These are phyloP conservation scores for Trichosporon asahii DNA, from an alignment of 1,284 basidiomycete genomes.

Conservation along the genomic window DNA sequence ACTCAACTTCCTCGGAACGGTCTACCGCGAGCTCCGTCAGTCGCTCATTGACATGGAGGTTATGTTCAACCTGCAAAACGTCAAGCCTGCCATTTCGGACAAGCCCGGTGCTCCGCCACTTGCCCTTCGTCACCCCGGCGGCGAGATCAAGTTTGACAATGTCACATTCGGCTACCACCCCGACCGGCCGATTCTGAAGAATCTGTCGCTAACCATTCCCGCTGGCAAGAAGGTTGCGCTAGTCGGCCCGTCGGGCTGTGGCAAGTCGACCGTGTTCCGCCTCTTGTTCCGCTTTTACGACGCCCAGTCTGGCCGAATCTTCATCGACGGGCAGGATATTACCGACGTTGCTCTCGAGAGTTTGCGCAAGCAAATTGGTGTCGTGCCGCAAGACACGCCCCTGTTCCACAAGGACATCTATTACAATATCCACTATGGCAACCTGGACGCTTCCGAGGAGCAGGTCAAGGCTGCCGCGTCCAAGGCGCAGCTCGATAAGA, in stretches of 20 bases:
- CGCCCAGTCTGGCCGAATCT: conserved; percentile 72
- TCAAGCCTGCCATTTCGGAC: conserved; percentile 68
- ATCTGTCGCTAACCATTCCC: conserved; percentile 87
- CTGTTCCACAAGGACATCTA: conserved; percentile 93
- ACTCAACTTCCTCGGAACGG: conserved; percentile 93
- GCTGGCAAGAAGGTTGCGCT: conserved; percentile 94
- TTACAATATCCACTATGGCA: conserved; percentile 92
- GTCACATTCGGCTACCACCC: conserved; percentile 89
- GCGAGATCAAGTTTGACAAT: conserved; percentile 88
- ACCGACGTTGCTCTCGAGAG: conserved; percentile 68
- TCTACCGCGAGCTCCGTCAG: conserved; percentile 94
- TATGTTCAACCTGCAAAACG: conserved; percentile 83
- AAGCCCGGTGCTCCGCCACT: conserved; percentile 66
- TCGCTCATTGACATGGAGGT: conserved; percentile 96
- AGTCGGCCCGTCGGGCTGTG: conserved; percentile 93
- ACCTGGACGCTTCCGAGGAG: conserved; percentile 80
- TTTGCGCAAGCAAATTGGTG: conserved; percentile 74
- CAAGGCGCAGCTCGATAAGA: conserved; percentile 82
- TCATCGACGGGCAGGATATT: conserved; percentile 75
- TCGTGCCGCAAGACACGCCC: conserved; percentile 97
- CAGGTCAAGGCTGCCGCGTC: conserved; percentile 78
- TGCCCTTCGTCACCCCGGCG: conserved; percentile 60
- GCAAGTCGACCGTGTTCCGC: conserved; percentile 95
- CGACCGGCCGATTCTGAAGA: conserved; percentile 81
- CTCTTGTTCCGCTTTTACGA: conserved; percentile 94